Conservation (phyloP, 768 basidiomycete genomes). For the Boletus sensibilis region DNA sequence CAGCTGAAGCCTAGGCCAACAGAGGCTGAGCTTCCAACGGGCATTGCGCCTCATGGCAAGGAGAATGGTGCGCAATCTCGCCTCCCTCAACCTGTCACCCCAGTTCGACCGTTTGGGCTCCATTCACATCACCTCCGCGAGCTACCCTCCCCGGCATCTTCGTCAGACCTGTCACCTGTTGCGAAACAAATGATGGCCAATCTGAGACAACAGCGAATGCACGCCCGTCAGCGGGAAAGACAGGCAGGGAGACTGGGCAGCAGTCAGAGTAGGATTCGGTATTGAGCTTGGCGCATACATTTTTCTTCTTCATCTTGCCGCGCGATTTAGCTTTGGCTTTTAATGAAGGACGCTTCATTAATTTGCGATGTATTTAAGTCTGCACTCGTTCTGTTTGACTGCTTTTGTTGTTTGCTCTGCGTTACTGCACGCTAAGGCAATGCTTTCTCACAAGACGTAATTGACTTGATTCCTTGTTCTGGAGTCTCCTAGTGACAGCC, state of each 20-base stretch:
- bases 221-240: slow-evolving; percentile 34
- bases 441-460: neutral
- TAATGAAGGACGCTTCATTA: slow-evolving; percentile 11
- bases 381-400: slow-evolving; percentile 10
- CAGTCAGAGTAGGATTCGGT: slow-evolving; percentile 31
- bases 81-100: slow-evolving; percentile 44
- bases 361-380: slow-evolving; percentile 16
- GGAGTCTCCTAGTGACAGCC: neutral
- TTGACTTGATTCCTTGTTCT: neutral
- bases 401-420: slow-evolving; percentile 6
- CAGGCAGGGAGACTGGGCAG: slow-evolving; percentile 33
- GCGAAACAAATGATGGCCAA: slow-evolving; percentile 67
- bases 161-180: slow-evolving; percentile 71
- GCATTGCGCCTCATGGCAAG: slow-evolving; percentile 8
- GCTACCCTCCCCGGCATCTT: slow-evolving; percentile 62
- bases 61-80: slow-evolving; percentile 27
- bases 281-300: slow-evolving; percentile 12
- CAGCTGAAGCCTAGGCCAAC: neutral
- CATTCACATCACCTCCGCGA: slow-evolving; percentile 30
- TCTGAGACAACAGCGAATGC: slow-evolving; percentile 44
- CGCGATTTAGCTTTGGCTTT: slow-evolving; percentile 13
- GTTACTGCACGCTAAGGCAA: neutral
- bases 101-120: slow-evolving; percentile 42
- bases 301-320: neutral
- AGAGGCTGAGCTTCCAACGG: neutral